phyloP scores from a whole-genome alignment of 129 eudicot species.

The Glebionis coronaria region DNA sequence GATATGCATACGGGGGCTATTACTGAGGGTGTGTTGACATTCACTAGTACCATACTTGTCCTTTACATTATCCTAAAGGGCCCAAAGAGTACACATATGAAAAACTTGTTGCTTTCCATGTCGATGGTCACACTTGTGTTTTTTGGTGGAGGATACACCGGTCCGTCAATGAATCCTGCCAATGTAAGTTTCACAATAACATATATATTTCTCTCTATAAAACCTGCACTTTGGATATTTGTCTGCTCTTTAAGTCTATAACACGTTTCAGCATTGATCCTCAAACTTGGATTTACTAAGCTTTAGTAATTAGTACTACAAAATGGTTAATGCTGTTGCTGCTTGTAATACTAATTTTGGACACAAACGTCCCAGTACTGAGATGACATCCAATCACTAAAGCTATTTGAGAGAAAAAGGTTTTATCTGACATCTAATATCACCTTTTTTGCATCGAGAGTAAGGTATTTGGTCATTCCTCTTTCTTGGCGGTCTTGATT shows the following conservation, averaged over 20 bases:
- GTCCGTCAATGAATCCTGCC: constrained; percentile 42
- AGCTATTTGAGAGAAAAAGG: not conserved
- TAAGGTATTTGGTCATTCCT: not conserved
- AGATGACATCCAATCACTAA: too few relatives aligned
- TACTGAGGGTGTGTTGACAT: constrained; percentile 66
- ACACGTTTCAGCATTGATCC: not conserved
- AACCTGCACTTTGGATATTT: too few relatives aligned
- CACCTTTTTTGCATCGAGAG: not conserved
- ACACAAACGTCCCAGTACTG: not conserved
- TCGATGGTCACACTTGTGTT: constrained; percentile 55
- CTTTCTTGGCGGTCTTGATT: not conserved
- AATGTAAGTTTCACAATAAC: constrained; percentile 47
- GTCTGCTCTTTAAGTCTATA: too few relatives aligned
- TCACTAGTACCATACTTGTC: constrained; percentile 50
- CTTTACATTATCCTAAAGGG: constrained; percentile 55
- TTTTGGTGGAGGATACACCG: constrained; percentile 50
- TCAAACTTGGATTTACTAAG: not conserved
- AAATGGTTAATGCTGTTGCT: not conserved
- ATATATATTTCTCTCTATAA: not conserved
- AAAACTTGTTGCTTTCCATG: constrained; percentile 66
- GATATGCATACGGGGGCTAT: constrained; percentile 80
- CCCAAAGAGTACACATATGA: constrained; percentile 51
- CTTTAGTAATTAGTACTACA: not conserved
- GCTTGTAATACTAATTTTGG: not conserved
- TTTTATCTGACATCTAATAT: not conserved